Percentiles rank a stretch among this genome's conserved stretches.
Conservation (phyloP, 2,329 filamentous ascomycete genomes). For the Seiridium cupressi region DNA sequence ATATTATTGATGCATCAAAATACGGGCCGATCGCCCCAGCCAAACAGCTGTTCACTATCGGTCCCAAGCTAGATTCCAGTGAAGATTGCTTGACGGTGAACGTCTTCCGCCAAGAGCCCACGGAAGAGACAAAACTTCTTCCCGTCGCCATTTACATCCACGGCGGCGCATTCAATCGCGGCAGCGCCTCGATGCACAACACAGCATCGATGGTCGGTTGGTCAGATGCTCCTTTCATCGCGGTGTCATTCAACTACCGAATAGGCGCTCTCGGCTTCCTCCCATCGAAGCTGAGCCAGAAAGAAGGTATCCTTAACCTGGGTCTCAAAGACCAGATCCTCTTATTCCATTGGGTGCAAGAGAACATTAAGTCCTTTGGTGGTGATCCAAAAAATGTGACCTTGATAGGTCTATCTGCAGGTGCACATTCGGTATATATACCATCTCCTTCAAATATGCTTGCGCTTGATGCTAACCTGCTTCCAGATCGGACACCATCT, state of each 20-base stretch:
- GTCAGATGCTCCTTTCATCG: slow-evolving; percentile 41
- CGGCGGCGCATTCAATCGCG: slow-evolving; percentile 44
- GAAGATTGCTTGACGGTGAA: slow-evolving; percentile 26
- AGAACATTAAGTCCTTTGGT: slow-evolving; percentile 52
- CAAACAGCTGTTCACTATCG: slow-evolving; percentile 14
- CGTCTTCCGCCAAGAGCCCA: slow-evolving; percentile 19
- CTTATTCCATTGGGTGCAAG: slow-evolving; percentile 51
- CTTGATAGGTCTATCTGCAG: slow-evolving; percentile 47
- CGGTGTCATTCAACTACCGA: slow-evolving; percentile 49
- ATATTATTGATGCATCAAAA: slow-evolving; percentile 21
- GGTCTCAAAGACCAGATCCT: slow-evolving; percentile 53
- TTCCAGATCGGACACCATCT: slow-evolving; percentile 55
- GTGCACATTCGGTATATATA: slow-evolving; percentile 45
- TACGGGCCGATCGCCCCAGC: slow-evolving; percentile 21
- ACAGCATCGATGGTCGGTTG: slow-evolving; percentile 51
- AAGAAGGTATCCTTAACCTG: slow-evolving; percentile 55
- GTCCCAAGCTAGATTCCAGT: slow-evolving; percentile 16
- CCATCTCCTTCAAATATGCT: no score
- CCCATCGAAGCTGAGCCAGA: slow-evolving; percentile 44
- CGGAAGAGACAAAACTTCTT: slow-evolving; percentile 12
- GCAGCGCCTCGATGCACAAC: slow-evolving; percentile 40
- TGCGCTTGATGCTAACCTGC: background rate
- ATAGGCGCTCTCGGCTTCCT: slow-evolving; percentile 61
- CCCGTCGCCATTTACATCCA: slow-evolving; percentile 42
- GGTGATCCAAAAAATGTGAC: slow-evolving; percentile 49